Percentiles rank a stretch among this genome's conserved stretches.
These are phyloP conservation scores for Colletotrichum nymphaeae DNA, from an alignment of 2,329 filamentous ascomycete species.

Conservation along the genomic window DNA sequence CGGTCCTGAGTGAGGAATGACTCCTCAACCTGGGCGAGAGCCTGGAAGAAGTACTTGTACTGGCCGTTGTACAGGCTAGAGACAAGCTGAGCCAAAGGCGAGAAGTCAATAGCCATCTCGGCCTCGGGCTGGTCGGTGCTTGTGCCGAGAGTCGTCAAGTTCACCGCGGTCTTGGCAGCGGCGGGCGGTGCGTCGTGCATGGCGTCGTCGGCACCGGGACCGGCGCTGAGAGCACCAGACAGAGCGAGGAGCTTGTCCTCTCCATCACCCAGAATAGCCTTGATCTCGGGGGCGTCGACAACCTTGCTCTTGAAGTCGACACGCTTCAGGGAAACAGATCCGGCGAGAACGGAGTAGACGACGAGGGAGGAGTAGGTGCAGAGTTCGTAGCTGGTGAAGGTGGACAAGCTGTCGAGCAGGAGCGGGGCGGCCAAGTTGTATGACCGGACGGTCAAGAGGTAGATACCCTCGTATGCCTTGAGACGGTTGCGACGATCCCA, in stretches of 20 bases:
- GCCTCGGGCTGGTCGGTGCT: constrained; percentile 78
- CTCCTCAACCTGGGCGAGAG: constrained; percentile 90
- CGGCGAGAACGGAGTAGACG: constrained; percentile 94
- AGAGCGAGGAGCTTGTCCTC: constrained; percentile 89
- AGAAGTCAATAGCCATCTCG: constrained; percentile 89
- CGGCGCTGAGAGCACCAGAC: constrained; percentile 82
- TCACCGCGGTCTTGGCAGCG: constrained; percentile 75
- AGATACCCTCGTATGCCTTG: constrained; percentile 97
- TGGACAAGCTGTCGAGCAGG: constrained; percentile 95
- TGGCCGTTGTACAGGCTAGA: constrained; percentile 92
- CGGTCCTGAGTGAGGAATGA: constrained; percentile 94
- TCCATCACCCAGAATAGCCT: constrained; percentile 90
- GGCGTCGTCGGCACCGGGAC: constrained; percentile 83
- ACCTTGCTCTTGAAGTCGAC: constrained; percentile 99
- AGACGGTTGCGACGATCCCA: constrained; percentile 98
- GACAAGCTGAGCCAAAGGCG: constrained; percentile 86
- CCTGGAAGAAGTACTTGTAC: constrained; percentile 94
- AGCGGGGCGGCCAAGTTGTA: constrained; percentile 91
- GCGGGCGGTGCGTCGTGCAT: constrained; percentile 67
- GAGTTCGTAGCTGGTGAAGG: constrained; percentile 98
- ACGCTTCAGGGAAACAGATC: constrained; percentile 92
- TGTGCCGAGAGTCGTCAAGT: constrained; percentile 85
- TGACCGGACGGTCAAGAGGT: constrained; percentile 91
- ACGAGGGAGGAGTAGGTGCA: constrained; percentile 97
- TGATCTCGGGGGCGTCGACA: constrained; percentile 97